Conservation (phyloP, 306 rosid genomes). For the Trichosanthes cucumerina region DNA sequence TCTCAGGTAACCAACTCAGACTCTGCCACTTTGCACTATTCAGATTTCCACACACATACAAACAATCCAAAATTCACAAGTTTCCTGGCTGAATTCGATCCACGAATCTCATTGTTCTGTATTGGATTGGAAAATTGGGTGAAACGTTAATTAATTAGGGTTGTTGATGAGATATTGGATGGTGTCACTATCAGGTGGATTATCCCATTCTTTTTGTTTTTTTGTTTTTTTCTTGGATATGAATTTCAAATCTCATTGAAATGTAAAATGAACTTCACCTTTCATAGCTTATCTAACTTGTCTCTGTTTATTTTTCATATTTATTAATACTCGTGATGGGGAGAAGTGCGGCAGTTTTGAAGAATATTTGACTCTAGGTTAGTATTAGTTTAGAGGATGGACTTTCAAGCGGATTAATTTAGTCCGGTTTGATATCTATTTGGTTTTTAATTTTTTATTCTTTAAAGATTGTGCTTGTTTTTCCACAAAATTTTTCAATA, state of each 20-base stretch:
- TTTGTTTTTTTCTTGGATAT: too few relatives aligned
- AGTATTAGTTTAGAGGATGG: neutral
- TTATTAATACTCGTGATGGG: neutral
- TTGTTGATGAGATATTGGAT: neutral
- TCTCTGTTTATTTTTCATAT: neutral
- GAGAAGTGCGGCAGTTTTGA: neutral
- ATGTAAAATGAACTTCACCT: too few relatives aligned
- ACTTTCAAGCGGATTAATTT: neutral
- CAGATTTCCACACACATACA: neutral
- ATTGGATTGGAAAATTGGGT: neutral
- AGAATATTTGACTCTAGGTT: neutral
- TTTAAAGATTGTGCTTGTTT: too few relatives aligned
- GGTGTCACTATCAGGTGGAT: neutral
- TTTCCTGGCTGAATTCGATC: neutral
- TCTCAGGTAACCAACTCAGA: neutral
- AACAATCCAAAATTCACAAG: neutral
- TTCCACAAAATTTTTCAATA: too few relatives aligned
- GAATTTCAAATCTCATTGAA: too few relatives aligned
- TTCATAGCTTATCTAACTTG: neutral
- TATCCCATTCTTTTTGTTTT: neutral
- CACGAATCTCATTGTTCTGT: neutral
- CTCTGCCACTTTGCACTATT: neutral
- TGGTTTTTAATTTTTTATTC: too few relatives aligned
- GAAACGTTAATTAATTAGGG: neutral
- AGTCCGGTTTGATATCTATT: neutral